Evolutionary conservation across 1,284 basidiomycete genomes (phyloP), one percentile per base, ranked within the genome.

Genomic region (Bondarzewia mesenterica): DNA sequence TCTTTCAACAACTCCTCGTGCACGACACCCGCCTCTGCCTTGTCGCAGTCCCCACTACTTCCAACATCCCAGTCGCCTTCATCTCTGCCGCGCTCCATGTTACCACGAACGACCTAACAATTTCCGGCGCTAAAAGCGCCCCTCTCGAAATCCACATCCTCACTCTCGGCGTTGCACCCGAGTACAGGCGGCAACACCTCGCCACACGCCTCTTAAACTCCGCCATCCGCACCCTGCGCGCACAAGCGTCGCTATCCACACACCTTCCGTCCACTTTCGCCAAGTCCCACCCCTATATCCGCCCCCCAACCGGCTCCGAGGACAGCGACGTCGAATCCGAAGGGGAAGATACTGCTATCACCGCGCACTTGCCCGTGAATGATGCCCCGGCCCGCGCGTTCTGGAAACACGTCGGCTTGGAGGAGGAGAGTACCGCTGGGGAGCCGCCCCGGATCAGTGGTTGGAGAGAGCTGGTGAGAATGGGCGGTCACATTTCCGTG

Each of bases 1-100:
- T 79, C 58, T 80, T 79, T 56, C 60, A 74, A 25, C 77, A 80
- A 40, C 70, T 80, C 43, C 68, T 80, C 27, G 56, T 77, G 16
- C 66, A 75, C 18, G 64, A 73, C 1, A 62, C 60, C 26, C 69
- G 71, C n/a, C 60, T 72, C 38, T 78, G 77, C 58, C 60, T 80
- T 36, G 59, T 80, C 26, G 77, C 76, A 2, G 62, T 63, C 43
- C 64, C 63, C 21, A 54, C 55, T 7, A 55, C 59, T 3, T 51
- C 63, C 22, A 62, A 10, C 58, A 42, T 52, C 4, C 49, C 74
- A 23, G 53, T 80, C 40, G 78, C 68, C 22, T 80, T 79, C 57
- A 66, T 77, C 45, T 75, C 78, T 14, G 73, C 75, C 10, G 60
- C 67, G 22, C 54, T 71, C 15, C 68, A 65, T 21, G 18, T 44